Base-by-base conservation (phyloP, 495 filamentous ascomycete species). In the Podospora pseudocomata region DNA sequence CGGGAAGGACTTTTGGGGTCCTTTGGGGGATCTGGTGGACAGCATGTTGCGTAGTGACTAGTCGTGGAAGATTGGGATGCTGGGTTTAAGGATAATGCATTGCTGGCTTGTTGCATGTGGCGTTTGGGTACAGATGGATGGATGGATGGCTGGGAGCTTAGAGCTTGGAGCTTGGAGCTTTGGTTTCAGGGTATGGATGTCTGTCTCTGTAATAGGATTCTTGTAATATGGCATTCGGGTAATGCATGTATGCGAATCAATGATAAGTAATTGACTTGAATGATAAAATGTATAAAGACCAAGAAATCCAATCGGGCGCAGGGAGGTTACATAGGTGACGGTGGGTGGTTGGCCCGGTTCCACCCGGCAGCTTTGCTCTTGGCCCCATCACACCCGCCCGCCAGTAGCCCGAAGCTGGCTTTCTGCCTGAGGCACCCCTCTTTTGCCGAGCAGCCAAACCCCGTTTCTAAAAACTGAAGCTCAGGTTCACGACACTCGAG, bases 1-100 rank as follows among this genome's bases (percentile, higher is more conserved):
- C 75, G 93, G 92, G 69, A 97, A 97, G 82, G 96, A 98, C 77
- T 99, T 92, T 83, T 99, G 92, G 90, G 95, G 95, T 0, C 95
- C 95, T n/a, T 79, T 99, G 67, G 93, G 93, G 23, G 95, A 99
- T 79, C 81, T 99, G 74, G 95, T 99, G 53, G 95, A 98, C 76
- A 97, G 91, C 70, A 99, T 99, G 91, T 77, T 99, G 80, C 89
- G 87, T 76, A 97, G 93, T 74, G 96, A 99, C 80, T 97, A 73
- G 15, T 16, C 5, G 4, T 30, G 18, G 15, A 62, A 4, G 15
- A 15, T 9, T 55, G 27, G 34, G 18, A 5, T 58, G 53, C 15
- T 26, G 19, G 20, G 3, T n/a, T 34, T 28, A 7, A 16, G n/a
- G n/a, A 56, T 53, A 58, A 54, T 53, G 44, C 44, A 34, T 58